These are phyloP conservation scores for Colletotrichum destructivum DNA, from an alignment of 2,329 filamentous ascomycete species.

Conservation along the genomic window DNA sequence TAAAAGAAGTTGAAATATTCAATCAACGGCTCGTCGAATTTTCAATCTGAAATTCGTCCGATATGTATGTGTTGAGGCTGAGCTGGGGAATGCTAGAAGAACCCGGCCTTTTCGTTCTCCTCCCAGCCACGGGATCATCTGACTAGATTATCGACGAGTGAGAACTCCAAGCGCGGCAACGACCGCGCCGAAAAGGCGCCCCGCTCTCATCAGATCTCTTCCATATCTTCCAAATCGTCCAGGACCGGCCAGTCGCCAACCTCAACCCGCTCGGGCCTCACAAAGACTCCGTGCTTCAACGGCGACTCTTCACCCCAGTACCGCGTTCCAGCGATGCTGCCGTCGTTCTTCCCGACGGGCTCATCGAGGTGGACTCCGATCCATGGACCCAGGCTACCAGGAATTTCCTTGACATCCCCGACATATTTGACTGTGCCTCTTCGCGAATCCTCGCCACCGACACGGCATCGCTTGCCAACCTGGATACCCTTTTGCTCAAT, in stretches of 20 bases:
- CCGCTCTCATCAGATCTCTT: conserved; percentile 71
- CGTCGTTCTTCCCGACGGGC: conserved; percentile 87
- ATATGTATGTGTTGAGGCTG: conserved; percentile 21
- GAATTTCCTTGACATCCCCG: conserved; percentile 82
- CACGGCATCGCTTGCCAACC: conserved; percentile 74
- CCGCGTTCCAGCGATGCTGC: conserved; percentile 74
- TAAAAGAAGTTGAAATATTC: conserved; percentile 15
- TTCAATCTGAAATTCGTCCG: conserved; percentile 36
- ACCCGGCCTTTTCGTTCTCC: conserved; percentile 13
- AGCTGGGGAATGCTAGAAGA: conserved; percentile 32
- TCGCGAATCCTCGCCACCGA: conserved; percentile 77
- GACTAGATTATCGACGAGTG: background rate
- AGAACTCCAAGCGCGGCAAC: conserved; percentile 26
- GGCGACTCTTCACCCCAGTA: conserved; percentile 79
- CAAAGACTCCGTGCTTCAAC: conserved; percentile 83
- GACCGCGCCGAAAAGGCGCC: conserved; percentile 11
- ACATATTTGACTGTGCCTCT: conserved; percentile 81
- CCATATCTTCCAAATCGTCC: conserved; percentile 83
- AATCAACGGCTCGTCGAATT: conserved; percentile 22
- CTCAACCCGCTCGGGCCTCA: conserved; percentile 83
- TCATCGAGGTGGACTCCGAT: conserved; percentile 83
- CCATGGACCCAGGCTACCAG: conserved; percentile 76
- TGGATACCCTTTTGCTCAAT: conserved; percentile 78
- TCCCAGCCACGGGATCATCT: conserved; percentile 17
- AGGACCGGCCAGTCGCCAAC: conserved; percentile 80